A percentile compares a stretch with the other conserved stretches of the same genome.
These are phyloP conservation scores for Ophidiomyces ophidiicola DNA, from an alignment of 2,329 filamentous ascomycete species.

Conservation along the genomic window DNA sequence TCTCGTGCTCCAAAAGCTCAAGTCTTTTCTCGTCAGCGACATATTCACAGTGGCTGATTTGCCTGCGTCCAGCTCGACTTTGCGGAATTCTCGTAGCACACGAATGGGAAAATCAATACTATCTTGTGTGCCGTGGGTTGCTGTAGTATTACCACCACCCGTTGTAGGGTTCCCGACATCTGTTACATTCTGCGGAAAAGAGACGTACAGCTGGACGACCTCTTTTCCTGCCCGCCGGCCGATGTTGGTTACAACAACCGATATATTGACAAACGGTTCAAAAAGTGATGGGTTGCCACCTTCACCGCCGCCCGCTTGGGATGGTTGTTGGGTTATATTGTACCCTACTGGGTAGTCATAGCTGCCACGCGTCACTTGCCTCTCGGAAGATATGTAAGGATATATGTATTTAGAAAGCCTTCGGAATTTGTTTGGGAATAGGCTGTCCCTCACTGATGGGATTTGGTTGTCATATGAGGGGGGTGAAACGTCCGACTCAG, in stretches of 20 bases:
- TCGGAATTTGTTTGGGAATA: constrained; percentile 51
- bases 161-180: constrained; percentile 23
- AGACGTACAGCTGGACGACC: constrained; percentile 46
- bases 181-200: constrained; percentile 33
- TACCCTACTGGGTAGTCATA: constrained; percentile 48
- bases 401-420: constrained; percentile 59
- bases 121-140: background rate
- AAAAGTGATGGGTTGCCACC: constrained; percentile 48
- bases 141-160: background rate
- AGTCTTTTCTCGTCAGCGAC: constrained; percentile 30
- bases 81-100: constrained; percentile 43
- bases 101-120: constrained; percentile 18
- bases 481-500: constrained; percentile 32
- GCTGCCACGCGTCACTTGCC: constrained; percentile 35
- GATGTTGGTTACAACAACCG: constrained; percentile 41
- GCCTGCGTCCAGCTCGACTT: constrained; percentile 35
- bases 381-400: constrained; percentile 49
- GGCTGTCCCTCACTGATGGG: constrained; percentile 43
- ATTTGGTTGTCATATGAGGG: constrained; percentile 45
- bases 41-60: constrained; percentile 35
- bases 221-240: constrained; percentile 38
- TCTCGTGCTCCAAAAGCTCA: constrained; percentile 28
- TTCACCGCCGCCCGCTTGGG: constrained; percentile 56
- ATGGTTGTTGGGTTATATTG: constrained; percentile 38
- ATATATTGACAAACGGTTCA: constrained; percentile 39